These are phyloP conservation scores for Fraxinus platypoda DNA, from an alignment of 305 asterid genomes.

Conservation along the genomic window DNA sequence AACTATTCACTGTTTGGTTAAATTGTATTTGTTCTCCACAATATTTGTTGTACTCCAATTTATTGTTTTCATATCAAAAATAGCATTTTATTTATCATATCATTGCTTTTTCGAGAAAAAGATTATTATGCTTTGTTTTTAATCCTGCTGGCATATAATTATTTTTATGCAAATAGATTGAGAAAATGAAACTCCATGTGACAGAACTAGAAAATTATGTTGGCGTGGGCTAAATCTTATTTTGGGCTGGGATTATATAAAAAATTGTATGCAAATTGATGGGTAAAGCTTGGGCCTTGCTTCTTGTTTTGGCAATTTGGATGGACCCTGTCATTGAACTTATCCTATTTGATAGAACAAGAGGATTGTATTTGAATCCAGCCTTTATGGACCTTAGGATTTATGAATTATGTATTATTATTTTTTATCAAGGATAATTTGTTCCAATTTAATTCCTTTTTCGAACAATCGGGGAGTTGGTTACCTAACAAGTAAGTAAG, in stretches of 20 bases:
- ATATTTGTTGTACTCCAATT: not conserved
- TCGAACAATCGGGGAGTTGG: not conserved
- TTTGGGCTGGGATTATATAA: not conserved
- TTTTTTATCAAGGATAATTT: not conserved
- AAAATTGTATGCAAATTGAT: too few relatives aligned
- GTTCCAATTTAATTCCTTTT: not conserved
- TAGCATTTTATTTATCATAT: not conserved
- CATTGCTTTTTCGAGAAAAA: not conserved
- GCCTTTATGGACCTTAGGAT: not conserved
- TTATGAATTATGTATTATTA: not conserved
- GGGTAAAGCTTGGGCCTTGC: not conserved
- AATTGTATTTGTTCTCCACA: not conserved
- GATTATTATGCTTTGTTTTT: not conserved
- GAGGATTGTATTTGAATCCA: not conserved
- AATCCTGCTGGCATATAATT: slow-evolving; percentile 6
- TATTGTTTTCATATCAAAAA: not conserved
- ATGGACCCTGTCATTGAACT: not conserved
- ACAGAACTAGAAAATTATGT: not conserved
- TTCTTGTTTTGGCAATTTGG: not conserved
- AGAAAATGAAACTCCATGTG: not conserved
- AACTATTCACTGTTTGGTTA: too few relatives aligned
- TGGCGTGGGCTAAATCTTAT: not conserved
- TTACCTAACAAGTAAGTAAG: not conserved
- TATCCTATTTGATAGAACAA: not conserved
- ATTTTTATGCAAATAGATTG: not conserved